A percentile compares a stretch with the other conserved stretches of the same genome.
These are phyloP conservation scores for Colletotrichum orchidophilum DNA, from an alignment of 2,329 filamentous ascomycete species.

Conservation along the genomic window DNA sequence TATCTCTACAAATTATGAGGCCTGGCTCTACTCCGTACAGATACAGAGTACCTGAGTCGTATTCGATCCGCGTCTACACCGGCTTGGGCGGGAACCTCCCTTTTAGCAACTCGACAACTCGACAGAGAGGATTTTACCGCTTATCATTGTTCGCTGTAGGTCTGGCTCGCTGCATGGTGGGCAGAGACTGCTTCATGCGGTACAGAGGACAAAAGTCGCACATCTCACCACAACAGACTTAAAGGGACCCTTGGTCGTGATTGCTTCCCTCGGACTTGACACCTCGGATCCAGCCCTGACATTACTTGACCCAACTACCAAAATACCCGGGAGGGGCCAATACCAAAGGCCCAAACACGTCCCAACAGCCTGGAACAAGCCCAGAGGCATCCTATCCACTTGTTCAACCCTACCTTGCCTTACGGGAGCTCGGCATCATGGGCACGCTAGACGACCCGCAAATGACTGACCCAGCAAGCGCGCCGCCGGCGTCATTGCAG, in stretches of 20 bases:
- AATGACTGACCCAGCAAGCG: conserved; percentile 1
- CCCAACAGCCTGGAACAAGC: background rate
- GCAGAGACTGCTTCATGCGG: background rate
- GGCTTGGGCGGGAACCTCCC: background rate
- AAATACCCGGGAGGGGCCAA: background rate
- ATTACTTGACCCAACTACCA: too few species aligned
- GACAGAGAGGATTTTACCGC: background rate
- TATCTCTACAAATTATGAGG: background rate
- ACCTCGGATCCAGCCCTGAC: background rate
- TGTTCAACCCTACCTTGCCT: background rate
- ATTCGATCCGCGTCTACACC: background rate
- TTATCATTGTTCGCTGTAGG: background rate
- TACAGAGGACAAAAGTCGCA: background rate
- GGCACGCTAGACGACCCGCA: background rate
- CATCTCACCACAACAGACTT: background rate
- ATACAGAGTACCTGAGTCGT: too few species aligned
- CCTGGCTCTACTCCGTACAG: background rate
- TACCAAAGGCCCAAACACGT: background rate
- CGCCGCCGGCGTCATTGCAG: conserved; percentile 18
- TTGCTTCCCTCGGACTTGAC: conserved; percentile 24
- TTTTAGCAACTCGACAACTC: background rate
- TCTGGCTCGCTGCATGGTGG: background rate
- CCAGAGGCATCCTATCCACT: background rate
- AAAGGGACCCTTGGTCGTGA: background rate
- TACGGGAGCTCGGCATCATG: background rate